Conservation (phyloP, 257 asterid species). For the Lantana camara region DNA sequence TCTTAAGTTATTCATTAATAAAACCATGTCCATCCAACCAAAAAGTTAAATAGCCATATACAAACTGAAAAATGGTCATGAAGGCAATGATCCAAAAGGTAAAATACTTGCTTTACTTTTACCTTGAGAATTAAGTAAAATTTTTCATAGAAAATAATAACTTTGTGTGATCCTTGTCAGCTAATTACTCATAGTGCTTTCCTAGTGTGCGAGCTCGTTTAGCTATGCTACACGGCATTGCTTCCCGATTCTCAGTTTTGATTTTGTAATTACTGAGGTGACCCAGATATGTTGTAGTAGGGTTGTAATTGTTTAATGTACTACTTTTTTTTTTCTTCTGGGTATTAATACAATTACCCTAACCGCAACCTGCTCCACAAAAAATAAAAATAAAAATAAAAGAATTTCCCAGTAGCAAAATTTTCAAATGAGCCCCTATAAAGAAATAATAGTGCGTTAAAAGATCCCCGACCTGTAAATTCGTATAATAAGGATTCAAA, state of each 20-base stretch:
- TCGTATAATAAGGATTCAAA: slow-evolving; percentile 1
- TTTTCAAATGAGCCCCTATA: slow-evolving; percentile 2
- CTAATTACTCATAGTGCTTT: background rate
- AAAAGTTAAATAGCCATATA: slow-evolving; percentile 8
- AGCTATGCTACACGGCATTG: background rate
- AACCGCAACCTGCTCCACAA: background rate
- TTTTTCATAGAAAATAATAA: background rate
- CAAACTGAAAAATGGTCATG: slow-evolving; percentile 6
- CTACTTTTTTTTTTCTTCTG: no score
- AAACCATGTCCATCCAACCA: background rate
- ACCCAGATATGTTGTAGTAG: background rate
- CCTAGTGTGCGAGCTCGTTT: background rate
- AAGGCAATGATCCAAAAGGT: background rate
- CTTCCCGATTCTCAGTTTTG: background rate
- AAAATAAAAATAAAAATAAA: no score
- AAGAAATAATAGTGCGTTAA: background rate
- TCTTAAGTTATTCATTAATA: background rate
- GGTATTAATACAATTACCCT: background rate
- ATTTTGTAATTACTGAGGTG: background rate
- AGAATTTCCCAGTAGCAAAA: background rate
- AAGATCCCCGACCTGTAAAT: background rate
- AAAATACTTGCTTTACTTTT: background rate
- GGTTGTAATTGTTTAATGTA: no score
- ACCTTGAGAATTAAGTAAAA: background rate
- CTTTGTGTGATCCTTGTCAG: background rate